phyloP scores from a whole-genome alignment of 2,329 filamentous ascomycete genomes.

The Fusarium zealandicum region DNA sequence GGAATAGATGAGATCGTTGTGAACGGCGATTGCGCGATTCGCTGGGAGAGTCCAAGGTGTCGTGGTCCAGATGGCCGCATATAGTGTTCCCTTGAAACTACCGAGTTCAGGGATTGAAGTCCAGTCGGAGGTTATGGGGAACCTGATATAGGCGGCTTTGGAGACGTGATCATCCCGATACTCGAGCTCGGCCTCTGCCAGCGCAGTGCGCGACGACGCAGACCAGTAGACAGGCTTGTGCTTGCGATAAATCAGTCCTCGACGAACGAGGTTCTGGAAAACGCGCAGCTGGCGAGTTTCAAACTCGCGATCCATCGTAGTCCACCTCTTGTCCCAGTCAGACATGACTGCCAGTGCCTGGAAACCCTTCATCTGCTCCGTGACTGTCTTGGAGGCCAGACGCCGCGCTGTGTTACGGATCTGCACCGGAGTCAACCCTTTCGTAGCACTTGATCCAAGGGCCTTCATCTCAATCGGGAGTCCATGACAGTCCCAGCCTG shows the following conservation, averaged over 20 bases:
- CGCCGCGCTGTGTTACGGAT: constrained; percentile 70
- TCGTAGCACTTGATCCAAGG: constrained; percentile 63
- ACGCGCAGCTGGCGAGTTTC: constrained; percentile 78
- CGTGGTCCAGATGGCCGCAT: constrained; percentile 96
- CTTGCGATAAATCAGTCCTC: constrained; percentile 77
- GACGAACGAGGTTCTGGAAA: constrained; percentile 77
- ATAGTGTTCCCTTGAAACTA: constrained; percentile 60
- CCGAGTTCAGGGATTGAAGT: constrained; percentile 46
- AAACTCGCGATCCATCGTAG: constrained; percentile 78
- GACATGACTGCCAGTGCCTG: constrained; percentile 78
- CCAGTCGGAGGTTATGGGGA: constrained; percentile 65
- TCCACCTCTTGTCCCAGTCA: constrained; percentile 80
- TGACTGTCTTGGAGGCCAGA: constrained; percentile 72
- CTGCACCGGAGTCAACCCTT: constrained; percentile 59
- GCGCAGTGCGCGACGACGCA: constrained; percentile 76
- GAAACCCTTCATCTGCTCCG: constrained; percentile 77
- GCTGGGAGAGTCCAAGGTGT: constrained; percentile 97
- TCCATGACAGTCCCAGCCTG: constrained; percentile 98
- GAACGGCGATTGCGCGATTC: constrained; percentile 87
- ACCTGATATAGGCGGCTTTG: constrained; percentile 79
- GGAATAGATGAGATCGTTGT: constrained; percentile 75
- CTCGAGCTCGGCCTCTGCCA: constrained; percentile 85
- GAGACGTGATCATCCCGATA: constrained; percentile 80
- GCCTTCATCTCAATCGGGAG: constrained; percentile 97
- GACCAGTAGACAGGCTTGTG: constrained; percentile 91